phyloP scores from a whole-genome alignment of 139 green algal species.

The Chlorella sp. region DNA sequence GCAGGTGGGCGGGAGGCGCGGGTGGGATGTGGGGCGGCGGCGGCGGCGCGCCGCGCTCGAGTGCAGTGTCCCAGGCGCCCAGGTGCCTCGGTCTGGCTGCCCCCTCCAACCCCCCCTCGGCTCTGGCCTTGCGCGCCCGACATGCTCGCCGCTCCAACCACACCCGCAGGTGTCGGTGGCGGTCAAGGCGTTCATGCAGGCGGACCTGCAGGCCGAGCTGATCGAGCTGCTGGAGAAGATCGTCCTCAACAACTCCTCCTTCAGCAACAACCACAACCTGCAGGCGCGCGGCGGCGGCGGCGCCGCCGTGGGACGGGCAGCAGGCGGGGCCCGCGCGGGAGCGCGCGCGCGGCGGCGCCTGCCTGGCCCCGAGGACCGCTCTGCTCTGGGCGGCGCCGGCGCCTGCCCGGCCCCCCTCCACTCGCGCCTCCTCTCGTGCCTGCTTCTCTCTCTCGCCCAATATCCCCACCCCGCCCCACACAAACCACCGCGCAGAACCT shows the following conservation, averaged over 20 bases:
- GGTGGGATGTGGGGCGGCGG: no score
- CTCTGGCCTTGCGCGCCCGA: no score
- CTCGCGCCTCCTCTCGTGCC: not conserved
- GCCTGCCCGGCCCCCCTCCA: not conserved
- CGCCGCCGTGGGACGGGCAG: not conserved
- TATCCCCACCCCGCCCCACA: not conserved
- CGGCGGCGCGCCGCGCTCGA: no score
- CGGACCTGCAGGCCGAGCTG: slow-evolving; percentile 94
- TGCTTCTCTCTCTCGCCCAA: no score
- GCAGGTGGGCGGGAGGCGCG: no score
- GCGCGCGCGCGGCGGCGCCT: not conserved
- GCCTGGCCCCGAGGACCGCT: not conserved
- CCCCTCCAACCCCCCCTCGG: no score
- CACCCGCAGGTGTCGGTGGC: slow-evolving; percentile 83
- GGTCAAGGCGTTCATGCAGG: slow-evolving; percentile 99
- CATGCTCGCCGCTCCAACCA: no score
- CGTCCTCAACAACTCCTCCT: slow-evolving; percentile 96
- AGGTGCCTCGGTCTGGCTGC: no score
- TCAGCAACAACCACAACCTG: slow-evolving; percentile 99
- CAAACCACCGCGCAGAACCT: slow-evolving; percentile 81
- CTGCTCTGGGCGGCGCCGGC: not conserved
- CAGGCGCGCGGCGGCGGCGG: slow-evolving; percentile 71
- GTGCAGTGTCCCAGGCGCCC: no score
- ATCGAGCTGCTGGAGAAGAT: slow-evolving; percentile 99
- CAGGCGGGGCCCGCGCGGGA: not conserved